These are phyloP conservation scores for Kwoniella sp. DNA, from an alignment of 768 basidiomycete genomes.

Conservation along the genomic window DNA sequence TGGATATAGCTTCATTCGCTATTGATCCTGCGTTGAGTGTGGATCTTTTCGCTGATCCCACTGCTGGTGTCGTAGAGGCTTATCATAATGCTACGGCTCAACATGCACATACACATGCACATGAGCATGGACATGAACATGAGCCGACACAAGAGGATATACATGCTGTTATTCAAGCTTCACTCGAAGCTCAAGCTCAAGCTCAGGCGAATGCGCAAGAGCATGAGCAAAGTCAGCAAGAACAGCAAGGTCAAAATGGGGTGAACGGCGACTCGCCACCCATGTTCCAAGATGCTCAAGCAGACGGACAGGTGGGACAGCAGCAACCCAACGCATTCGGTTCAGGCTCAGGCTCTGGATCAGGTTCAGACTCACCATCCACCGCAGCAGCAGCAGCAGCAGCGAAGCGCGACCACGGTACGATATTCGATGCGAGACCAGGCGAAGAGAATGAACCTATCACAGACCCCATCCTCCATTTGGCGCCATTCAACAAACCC, in stretches of 20 bases:
- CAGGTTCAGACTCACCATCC: too few relatives aligned
- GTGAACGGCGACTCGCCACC: too few relatives aligned
- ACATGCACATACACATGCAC: too few relatives aligned
- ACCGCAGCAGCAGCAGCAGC: background rate
- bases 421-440: background rate
- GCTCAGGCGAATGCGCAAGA: conserved; percentile 10
- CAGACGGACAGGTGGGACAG: too few relatives aligned
- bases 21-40: conserved; percentile 18
- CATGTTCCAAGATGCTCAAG: too few relatives aligned
- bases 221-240: conserved; percentile 3
- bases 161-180: conserved; percentile 25
- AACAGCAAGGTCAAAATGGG: too few relatives aligned
- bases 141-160: conserved; percentile 23
- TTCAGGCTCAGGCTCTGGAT: background rate
- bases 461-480: conserved; percentile 15
- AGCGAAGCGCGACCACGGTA: background rate
- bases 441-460: conserved; percentile 22
- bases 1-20: conserved; percentile 13
- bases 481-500: conserved; percentile 35
- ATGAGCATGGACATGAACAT: background rate
- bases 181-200: conserved; percentile 20
- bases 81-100: too few relatives aligned
- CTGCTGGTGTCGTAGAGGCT: background rate
- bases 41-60: conserved; percentile 18
- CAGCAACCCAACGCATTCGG: too few relatives aligned